Evolutionary conservation across 1,139 yeast species (phyloP).

Genomic region (Blastobotrys ciferrii): DNA sequence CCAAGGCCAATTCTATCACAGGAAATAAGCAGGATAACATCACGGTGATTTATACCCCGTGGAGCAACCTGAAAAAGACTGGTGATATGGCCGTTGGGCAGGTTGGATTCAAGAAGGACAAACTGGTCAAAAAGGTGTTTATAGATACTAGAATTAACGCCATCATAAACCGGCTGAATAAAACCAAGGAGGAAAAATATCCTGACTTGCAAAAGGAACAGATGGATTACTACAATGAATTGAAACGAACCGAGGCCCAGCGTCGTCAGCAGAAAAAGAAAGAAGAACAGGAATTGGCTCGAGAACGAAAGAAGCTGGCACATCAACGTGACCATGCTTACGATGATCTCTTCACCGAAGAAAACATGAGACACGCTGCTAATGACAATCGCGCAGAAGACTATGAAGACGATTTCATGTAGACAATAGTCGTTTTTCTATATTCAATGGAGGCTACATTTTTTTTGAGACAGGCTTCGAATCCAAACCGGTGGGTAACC

Average conservation of each 20-base stretch:
- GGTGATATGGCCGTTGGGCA: conserved; percentile 84
- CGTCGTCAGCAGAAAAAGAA: conserved; percentile 38
- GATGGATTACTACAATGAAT: conserved; percentile 40
- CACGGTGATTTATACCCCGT: conserved; percentile 73
- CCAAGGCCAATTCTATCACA: conserved; percentile 77
- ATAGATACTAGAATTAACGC: conserved; percentile 60
- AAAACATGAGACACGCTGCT: conserved; percentile 46
- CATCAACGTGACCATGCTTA: conserved; percentile 47
- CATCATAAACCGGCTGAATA: conserved; percentile 63
- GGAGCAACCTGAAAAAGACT: conserved; percentile 66
- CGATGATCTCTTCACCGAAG: conserved; percentile 55
- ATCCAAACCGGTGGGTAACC: too few relatives aligned
- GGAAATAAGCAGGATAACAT: conserved; percentile 72
- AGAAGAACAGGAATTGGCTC: conserved; percentile 30
- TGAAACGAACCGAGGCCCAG: conserved; percentile 33
- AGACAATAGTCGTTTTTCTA: too few relatives aligned
- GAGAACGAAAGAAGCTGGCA: conserved; percentile 35
- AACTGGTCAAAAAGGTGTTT: conserved; percentile 53
- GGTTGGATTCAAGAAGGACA: conserved; percentile 64
- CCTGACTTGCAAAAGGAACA: conserved; percentile 48
- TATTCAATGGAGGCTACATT: too few relatives aligned
- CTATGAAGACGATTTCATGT: conserved; percentile 70
- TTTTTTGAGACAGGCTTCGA: too few relatives aligned
- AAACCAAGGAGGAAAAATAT: conserved; percentile 59
- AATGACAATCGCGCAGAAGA: conserved; percentile 57